phyloP scores from a whole-genome alignment of 2,329 filamentous ascomycete species.

The Calonectria leucothoes region DNA sequence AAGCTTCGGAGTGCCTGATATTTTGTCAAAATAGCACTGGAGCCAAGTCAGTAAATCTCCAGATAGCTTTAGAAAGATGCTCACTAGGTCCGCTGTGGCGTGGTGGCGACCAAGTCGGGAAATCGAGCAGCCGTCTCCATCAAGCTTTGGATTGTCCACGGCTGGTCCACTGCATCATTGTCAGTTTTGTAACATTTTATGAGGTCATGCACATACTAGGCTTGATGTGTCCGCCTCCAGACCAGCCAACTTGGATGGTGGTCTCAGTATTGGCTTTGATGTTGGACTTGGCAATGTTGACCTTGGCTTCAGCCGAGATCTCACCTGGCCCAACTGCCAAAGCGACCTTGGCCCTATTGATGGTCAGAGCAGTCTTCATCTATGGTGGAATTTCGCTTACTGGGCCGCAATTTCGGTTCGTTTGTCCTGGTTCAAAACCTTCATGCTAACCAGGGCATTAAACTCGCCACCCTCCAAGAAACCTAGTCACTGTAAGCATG shows the following conservation, averaged over 20 bases:
- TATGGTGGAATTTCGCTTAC: too few species aligned
- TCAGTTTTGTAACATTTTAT: background rate
- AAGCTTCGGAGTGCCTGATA: background rate
- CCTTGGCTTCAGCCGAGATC: background rate
- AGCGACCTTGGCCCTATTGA: background rate
- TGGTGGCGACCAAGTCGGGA: background rate
- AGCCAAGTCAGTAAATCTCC: background rate
- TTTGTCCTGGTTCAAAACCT: too few species aligned
- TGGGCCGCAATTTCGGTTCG: too few species aligned
- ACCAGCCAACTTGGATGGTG: background rate
- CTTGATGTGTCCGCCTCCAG: background rate
- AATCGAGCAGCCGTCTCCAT: background rate
- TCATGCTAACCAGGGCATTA: too few species aligned
- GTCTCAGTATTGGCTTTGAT: background rate
- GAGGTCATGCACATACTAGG: background rate
- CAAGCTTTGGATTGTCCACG: background rate
- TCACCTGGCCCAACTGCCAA: too few species aligned
- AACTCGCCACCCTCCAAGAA: too few species aligned
- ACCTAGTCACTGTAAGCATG: too few species aligned
- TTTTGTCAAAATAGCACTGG: background rate
- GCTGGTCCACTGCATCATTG: background rate
- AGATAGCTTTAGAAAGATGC: background rate
- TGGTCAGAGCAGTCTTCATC: too few species aligned
- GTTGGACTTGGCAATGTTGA: background rate
- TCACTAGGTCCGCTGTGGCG: background rate